Conservation (phyloP, 805 yeast genomes). For the Candida coquimbonensis region DNA sequence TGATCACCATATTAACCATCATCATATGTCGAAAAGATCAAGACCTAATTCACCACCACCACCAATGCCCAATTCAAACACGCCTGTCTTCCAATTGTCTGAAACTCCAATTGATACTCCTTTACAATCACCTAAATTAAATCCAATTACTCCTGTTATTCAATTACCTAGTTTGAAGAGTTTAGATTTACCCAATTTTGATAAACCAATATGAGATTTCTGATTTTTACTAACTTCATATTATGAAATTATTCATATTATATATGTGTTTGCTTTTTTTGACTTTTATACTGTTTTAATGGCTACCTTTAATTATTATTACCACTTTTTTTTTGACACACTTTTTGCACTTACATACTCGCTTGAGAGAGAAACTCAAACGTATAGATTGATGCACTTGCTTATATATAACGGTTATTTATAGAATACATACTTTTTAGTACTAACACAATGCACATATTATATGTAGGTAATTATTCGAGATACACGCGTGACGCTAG, state of each 20-base stretch:
- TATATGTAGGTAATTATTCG: no score
- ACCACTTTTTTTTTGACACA: no score
- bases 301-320: no score
- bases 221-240: background rate
- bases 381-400: no score
- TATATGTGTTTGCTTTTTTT: background rate
- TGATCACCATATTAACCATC: constrained; percentile 2
- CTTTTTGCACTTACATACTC: no score
- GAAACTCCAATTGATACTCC: constrained; percentile 47
- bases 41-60: constrained; percentile 46
- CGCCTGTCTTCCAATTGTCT: constrained; percentile 23
- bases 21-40: constrained; percentile 33
- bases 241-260: no score
- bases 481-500: no score
- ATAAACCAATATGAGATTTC: background rate
- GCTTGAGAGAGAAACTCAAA: no score
- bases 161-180: constrained; percentile 22
- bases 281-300: no score
- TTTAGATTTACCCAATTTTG: constrained; percentile 21
- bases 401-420: no score
- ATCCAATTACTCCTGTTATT: constrained; percentile 9
- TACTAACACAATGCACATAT: no score
- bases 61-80: background rate
- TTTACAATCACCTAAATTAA: constrained; percentile 39
- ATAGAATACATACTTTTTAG: no score